These are phyloP conservation scores for Cladophialophora chaetospira DNA, from an alignment of 2,329 filamentous ascomycete genomes.

Conservation along the genomic window DNA sequence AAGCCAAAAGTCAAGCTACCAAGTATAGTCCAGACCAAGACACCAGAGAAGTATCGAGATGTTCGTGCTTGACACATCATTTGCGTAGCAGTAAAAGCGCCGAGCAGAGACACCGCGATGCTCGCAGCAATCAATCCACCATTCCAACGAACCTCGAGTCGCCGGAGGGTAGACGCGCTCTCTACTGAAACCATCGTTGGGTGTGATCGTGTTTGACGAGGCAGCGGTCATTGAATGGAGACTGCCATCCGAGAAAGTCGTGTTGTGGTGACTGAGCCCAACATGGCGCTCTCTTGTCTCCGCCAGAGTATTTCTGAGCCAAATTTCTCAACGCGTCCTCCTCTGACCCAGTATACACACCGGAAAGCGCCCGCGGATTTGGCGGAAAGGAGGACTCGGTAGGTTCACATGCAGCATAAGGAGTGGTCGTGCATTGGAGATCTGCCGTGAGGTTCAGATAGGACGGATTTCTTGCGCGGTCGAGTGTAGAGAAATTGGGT, in stretches of 20 bases:
- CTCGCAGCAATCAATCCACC: slow-evolving; percentile 35
- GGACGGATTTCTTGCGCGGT: neutral
- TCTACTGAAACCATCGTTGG: slow-evolving; percentile 4
- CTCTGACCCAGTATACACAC: neutral
- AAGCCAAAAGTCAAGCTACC: slow-evolving; percentile 39
- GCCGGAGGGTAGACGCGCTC: slow-evolving; percentile 16
- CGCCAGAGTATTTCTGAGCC: neutral
- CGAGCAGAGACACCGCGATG: slow-evolving; percentile 38
- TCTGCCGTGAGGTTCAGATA: neutral
- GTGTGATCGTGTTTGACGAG: neutral
- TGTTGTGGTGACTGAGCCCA: neutral
- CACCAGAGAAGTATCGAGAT: slow-evolving; percentile 34
- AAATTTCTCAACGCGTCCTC: neutral
- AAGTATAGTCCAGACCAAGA: slow-evolving; percentile 37
- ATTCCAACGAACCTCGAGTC: slow-evolving; percentile 36
- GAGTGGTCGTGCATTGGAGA: neutral
- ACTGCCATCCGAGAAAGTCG: neutral
- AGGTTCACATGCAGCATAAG: neutral
- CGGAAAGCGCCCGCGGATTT: neutral
- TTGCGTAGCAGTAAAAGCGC: slow-evolving; percentile 39
- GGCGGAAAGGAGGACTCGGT: neutral
- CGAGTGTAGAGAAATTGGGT: too few species aligned
- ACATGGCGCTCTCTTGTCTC: neutral
- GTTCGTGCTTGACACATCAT: slow-evolving; percentile 39
- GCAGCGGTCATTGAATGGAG: neutral